Conservation (phyloP, 768 basidiomycete species). For the Tricholoma flavovirens region DNA sequence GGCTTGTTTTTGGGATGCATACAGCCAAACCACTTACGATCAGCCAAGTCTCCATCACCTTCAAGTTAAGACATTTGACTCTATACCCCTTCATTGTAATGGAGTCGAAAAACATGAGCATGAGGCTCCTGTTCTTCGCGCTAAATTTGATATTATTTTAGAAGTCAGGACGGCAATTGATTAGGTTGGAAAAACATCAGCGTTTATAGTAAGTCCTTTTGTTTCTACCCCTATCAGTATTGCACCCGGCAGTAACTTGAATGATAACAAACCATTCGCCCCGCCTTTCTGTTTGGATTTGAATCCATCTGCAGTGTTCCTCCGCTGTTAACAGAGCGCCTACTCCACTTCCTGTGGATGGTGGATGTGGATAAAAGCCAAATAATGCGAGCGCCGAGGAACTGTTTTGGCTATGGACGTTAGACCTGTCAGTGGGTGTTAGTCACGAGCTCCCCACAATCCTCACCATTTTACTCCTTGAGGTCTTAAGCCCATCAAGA, state of each 20-base stretch:
- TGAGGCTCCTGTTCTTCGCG: conserved; percentile 69
- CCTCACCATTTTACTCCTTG: neutral
- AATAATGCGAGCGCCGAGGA: conserved; percentile 55
- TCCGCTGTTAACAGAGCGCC: neutral
- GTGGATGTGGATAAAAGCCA: conserved; percentile 63
- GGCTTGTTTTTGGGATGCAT: conserved; percentile 79
- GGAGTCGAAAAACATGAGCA: conserved; percentile 30
- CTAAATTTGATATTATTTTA: conserved; percentile 25
- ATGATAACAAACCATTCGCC: conserved; percentile 72
- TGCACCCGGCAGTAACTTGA: conserved; percentile 50
- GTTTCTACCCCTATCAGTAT: conserved; percentile 73
- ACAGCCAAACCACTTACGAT: conserved; percentile 84
- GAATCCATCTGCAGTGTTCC: conserved; percentile 18
- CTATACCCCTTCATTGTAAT: neutral
- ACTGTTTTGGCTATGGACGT: conserved; percentile 38
- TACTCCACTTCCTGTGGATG: conserved; percentile 47
- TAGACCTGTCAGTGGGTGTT: conserved; percentile 6
- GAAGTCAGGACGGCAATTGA: neutral
- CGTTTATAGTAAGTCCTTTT: conserved; percentile 72
- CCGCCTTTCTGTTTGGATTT: conserved; percentile 63
- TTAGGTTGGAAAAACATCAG: conserved; percentile 68
- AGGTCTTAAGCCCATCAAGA: too few species aligned
- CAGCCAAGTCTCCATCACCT: conserved; percentile 70
- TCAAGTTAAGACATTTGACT: conserved; percentile 28
- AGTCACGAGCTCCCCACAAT: neutral